Conservation (phyloP, 1,284 basidiomycete genomes). For the Ceratobasidium theobromae region DNA sequence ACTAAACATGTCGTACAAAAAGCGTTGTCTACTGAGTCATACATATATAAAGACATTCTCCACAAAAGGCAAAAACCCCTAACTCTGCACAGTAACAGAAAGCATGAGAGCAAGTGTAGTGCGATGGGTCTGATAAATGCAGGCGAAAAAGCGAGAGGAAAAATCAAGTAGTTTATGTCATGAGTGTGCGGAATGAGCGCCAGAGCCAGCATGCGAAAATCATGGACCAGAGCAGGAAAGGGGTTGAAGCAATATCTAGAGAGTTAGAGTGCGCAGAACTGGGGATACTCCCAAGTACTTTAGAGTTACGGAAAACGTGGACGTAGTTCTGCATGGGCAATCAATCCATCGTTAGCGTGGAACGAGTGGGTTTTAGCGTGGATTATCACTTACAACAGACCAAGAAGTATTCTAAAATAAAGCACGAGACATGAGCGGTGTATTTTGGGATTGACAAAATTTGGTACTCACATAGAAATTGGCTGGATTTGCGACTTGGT, state of each 20-base stretch:
- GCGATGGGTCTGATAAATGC: not conserved
- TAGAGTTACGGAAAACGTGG: constrained; percentile 11
- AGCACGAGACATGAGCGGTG: not conserved
- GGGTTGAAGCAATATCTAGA: constrained; percentile 2
- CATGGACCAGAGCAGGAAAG: constrained; percentile 23
- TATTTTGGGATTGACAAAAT: not conserved
- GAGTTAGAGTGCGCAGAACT: constrained; percentile 18
- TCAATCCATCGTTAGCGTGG: not conserved
- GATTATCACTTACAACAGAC: constrained; percentile 3
- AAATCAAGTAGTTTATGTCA: not conserved
- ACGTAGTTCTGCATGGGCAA: not conserved
- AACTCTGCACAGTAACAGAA: no score
- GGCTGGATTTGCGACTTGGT: constrained; percentile 60
- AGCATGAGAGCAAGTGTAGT: not conserved
- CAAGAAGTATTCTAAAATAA: constrained; percentile 23
- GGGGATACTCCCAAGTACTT: constrained; percentile 15
- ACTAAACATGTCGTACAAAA: constrained; percentile 10
- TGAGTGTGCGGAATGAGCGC: constrained; percentile 21
- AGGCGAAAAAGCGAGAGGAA: no score
- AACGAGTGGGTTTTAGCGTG: not conserved
- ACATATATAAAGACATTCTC: constrained; percentile 9
- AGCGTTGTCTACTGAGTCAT: constrained; percentile 12
- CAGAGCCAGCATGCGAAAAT: constrained; percentile 26
- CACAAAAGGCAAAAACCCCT: not conserved
- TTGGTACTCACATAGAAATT: constrained; percentile 49